Evolutionary conservation across 192 early-diverging fungal genomes (phyloP).

Genomic region (Chytriomyces sp.): DNA sequence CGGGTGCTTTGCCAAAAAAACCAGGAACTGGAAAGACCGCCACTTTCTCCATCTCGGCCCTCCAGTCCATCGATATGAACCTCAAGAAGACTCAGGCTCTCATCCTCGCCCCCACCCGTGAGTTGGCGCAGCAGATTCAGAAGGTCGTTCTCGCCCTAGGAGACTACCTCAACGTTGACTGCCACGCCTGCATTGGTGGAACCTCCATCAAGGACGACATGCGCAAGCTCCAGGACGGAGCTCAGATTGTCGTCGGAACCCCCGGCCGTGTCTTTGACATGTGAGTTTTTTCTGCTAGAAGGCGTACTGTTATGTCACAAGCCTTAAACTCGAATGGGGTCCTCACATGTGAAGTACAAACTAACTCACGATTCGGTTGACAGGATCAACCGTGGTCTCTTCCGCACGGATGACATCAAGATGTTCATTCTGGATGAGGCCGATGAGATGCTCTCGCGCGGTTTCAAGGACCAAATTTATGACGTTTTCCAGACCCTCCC

Average conservation of each 20-base stretch:
- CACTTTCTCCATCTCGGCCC: constrained; percentile 99
- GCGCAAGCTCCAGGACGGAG: constrained; percentile 74
- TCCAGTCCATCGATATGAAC: constrained; percentile 85
- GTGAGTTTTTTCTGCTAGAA: no score
- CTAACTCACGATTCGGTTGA: no score
- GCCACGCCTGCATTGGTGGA: constrained; percentile 98
- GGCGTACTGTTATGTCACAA: no score
- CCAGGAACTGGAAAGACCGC: constrained; percentile 96
- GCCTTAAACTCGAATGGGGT: no score
- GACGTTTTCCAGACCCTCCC: constrained; percentile 85
- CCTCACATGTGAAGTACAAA: no score
- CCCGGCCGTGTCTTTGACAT: constrained; percentile 99
- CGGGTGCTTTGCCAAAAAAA: no score
- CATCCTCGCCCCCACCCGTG: constrained; percentile 95
- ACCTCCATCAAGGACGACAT: constrained; percentile 92
- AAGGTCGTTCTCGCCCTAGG: constrained; percentile 92
- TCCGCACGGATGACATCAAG: constrained; percentile 86
- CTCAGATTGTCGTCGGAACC: constrained; percentile 95
- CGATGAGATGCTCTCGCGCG: constrained; percentile 97
- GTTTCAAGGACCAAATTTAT: constrained; percentile 99
- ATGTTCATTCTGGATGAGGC: constrained; percentile 99
- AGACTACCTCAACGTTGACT: constrained; percentile 93
- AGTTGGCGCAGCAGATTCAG: constrained; percentile 98
- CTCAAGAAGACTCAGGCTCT: constrained; percentile 89
- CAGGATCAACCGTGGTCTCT: constrained; percentile 87